Evolutionary conservation across 2,329 filamentous ascomycete genomes (phyloP).

Genomic region (Penicillium sp.): DNA sequence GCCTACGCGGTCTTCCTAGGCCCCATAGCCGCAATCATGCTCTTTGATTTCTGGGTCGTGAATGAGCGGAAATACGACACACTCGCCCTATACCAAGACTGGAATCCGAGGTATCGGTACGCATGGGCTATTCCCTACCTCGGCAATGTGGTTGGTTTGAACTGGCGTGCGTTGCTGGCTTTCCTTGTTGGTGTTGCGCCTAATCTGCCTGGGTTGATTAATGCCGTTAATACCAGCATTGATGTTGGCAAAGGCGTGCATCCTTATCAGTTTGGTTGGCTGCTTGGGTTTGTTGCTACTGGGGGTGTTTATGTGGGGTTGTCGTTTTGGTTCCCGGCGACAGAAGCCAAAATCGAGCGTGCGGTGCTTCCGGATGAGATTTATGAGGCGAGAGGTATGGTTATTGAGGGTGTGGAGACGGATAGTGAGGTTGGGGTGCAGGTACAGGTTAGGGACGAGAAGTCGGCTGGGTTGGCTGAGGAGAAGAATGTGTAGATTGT

Average conservation of each 20-base stretch:
- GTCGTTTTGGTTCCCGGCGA: conserved; percentile 47
- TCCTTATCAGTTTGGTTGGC: conserved; percentile 62
- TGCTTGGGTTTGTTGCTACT: conserved; percentile 56
- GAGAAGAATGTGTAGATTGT: conserved; percentile 7
- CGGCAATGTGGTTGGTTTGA: conserved; percentile 42
- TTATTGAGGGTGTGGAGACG: conserved; percentile 20
- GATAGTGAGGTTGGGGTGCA: conserved; percentile 10
- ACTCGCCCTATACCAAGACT: conserved; percentile 49
- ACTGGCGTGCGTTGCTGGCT: conserved; percentile 56
- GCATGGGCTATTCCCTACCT: conserved; percentile 7
- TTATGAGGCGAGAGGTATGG: conserved; percentile 22
- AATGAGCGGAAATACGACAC: conserved; percentile 48
- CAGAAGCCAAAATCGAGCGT: conserved; percentile 45
- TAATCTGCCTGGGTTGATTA: conserved; percentile 52
- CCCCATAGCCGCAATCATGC: conserved; percentile 58
- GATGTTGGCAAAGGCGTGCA: conserved; percentile 47
- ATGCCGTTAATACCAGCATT: conserved; percentile 38
- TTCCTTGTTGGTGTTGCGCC: conserved; percentile 56
- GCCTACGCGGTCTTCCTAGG: conserved; percentile 62
- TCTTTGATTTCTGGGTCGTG: conserved; percentile 57
- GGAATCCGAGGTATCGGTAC: conserved; percentile 49
- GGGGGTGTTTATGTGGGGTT: conserved; percentile 53
- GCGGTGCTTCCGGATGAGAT: conserved; percentile 38
- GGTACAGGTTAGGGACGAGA: conserved; percentile 3
- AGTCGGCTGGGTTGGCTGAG: neutral